Conservation (phyloP, 176 grass and related monocot species). For the Metroxylon sagu region DNA sequence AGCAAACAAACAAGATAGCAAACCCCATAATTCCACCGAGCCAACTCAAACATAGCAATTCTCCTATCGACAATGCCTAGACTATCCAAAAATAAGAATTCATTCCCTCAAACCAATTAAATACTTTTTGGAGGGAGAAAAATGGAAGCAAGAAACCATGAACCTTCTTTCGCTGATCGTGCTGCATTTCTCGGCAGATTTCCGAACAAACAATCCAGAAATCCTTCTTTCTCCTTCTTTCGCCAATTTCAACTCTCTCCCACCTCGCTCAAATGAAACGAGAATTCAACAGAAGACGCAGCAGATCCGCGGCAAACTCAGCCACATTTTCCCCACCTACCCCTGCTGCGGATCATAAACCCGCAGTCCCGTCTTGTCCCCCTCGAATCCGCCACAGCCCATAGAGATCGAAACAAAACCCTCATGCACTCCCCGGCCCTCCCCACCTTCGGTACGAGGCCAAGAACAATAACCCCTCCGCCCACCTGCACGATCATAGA, state of each 20-base stretch:
- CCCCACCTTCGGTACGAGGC: background rate
- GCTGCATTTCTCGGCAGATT: background rate
- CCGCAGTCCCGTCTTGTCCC: background rate
- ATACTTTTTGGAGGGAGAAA: too few relatives aligned
- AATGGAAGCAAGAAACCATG: background rate
- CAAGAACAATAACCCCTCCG: too few relatives aligned
- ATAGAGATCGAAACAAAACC: background rate
- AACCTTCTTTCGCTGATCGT: slow-evolving; percentile 7
- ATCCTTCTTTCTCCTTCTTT: background rate
- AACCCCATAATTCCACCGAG: too few relatives aligned
- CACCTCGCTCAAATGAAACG: too few relatives aligned
- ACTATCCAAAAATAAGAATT: too few relatives aligned
- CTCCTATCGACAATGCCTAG: too few relatives aligned
- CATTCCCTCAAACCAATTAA: too few relatives aligned
- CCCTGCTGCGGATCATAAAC: slow-evolving; percentile 16
- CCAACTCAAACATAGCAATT: too few relatives aligned
- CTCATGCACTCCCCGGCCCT: background rate
- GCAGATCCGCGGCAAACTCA: background rate
- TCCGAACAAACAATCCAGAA: background rate
- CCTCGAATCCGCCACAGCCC: background rate
- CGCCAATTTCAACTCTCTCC: too few relatives aligned
- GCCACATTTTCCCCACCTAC: slow-evolving; percentile 24
- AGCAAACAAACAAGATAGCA: too few relatives aligned
- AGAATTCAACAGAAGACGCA: too few relatives aligned
- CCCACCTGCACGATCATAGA: too few relatives aligned